These are phyloP conservation scores for Flaveria bidentis DNA, from an alignment of 129 eudicot genomes.

Conservation along the genomic window DNA sequence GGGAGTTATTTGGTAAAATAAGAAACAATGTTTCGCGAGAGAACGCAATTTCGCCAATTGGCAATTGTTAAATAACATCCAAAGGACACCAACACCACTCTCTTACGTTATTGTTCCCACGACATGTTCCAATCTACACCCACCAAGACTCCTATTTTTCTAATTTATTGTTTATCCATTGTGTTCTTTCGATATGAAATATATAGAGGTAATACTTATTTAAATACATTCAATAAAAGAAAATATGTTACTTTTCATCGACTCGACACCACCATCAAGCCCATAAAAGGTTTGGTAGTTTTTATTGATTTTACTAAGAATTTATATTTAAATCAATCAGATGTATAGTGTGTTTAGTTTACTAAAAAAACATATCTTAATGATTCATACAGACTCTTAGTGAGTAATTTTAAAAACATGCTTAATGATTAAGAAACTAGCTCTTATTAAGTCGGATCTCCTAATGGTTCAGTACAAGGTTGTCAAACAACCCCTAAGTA, in stretches of 20 bases:
- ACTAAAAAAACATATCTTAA: too few species aligned
- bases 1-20: conserved; percentile 19
- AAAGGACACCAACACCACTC: conserved; percentile 30
- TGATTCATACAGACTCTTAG: too few species aligned
- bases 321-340: too few species aligned
- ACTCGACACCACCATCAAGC: not conserved
- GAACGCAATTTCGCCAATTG: conserved; percentile 29
- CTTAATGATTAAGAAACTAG: too few species aligned
- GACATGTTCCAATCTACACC: conserved; percentile 37
- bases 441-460: too few species aligned
- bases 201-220: not conserved
- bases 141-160: conserved; percentile 26
- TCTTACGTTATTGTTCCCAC: conserved; percentile 40
- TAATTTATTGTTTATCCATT: not conserved
- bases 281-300: too few species aligned
- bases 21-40: conserved; percentile 10
- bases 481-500: too few species aligned
- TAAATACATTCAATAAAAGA: not conserved
- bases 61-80: conserved; percentile 27
- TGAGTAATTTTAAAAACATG: too few species aligned
- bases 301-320: too few species aligned
- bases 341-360: too few species aligned
- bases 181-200: not conserved
- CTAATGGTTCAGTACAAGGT: too few species aligned
- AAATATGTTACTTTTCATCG: not conserved